These are phyloP conservation scores for Solanum bulbocastanum DNA, from an alignment of 257 asterid genomes.

Conservation along the genomic window DNA sequence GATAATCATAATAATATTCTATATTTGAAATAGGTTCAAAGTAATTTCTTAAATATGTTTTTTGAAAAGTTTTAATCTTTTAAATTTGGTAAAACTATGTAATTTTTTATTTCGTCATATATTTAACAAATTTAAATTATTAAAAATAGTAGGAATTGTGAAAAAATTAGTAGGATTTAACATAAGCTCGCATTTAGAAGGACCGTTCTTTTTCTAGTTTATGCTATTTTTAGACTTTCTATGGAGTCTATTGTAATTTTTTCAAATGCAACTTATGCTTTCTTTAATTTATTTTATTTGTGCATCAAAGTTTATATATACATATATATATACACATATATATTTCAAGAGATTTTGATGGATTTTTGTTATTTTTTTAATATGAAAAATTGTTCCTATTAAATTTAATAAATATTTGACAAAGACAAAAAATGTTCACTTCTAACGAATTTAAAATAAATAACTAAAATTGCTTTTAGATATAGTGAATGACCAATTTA, in stretches of 20 bases:
- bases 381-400: too few species aligned
- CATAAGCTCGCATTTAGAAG: neutral
- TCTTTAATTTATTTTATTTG: neutral
- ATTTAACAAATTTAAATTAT: too few species aligned
- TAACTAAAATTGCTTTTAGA: neutral
- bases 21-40: neutral
- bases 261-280: neutral
- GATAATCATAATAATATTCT: neutral
- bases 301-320: neutral
- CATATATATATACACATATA: neutral
- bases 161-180: neutral
- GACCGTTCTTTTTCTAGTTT: neutral
- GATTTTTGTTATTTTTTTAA: too few species aligned
- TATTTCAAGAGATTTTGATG: neutral
- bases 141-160: too few species aligned
- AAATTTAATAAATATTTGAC: too few species aligned
- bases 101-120: too few species aligned
- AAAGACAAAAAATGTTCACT: too few species aligned
- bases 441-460: neutral
- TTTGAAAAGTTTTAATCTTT: neutral
- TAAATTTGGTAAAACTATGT: too few species aligned
- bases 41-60: neutral
- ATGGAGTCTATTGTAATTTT: neutral
- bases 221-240: neutral
- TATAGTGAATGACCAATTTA: neutral